These are phyloP conservation scores for Diaporthe australafricana DNA, from an alignment of 2,329 filamentous ascomycete species.

Conservation along the genomic window DNA sequence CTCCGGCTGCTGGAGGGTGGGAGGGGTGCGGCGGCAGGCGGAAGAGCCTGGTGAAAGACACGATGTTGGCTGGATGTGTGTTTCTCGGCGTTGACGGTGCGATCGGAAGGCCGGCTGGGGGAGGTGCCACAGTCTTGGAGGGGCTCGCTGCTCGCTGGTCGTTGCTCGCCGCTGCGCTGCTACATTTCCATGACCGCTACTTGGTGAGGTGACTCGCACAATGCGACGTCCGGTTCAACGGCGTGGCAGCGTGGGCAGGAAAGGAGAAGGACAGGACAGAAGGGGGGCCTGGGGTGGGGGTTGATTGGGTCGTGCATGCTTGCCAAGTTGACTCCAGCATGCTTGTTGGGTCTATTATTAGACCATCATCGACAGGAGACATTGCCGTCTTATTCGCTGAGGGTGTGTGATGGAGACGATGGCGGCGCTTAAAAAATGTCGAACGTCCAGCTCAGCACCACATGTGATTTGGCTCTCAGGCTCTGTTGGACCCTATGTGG, in stretches of 20 bases:
- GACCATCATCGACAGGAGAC: constrained; percentile 20
- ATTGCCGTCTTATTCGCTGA: constrained; percentile 10
- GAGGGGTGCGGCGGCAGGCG: constrained; percentile 1
- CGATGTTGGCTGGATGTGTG: constrained; percentile 1
- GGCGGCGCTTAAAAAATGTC: constrained; percentile 27
- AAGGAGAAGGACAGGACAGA: not conserved
- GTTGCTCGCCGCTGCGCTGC: not conserved
- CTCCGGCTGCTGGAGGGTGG: not conserved
- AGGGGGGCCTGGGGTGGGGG: not conserved
- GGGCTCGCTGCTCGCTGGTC: not conserved
- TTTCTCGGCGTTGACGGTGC: constrained; percentile 18
- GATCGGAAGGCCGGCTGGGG: constrained; percentile 18
- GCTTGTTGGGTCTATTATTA: constrained; percentile 31
- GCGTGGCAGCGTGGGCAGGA: not conserved
- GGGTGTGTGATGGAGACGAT: constrained; percentile 11
- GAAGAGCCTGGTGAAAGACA: constrained; percentile 1
- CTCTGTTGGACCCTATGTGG: constrained; percentile 26
- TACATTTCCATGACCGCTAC: constrained; percentile 24
- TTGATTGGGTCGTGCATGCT: not conserved
- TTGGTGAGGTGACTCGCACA: constrained; percentile 22
- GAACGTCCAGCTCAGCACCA: constrained; percentile 14
- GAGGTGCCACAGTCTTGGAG: not conserved
- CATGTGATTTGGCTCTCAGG: constrained; percentile 25
- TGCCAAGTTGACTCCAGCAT: constrained; percentile 16
- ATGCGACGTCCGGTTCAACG: constrained; percentile 16